phyloP scores from a whole-genome alignment of 805 yeast genomes.

The Saccharomycopsis sp. region DNA sequence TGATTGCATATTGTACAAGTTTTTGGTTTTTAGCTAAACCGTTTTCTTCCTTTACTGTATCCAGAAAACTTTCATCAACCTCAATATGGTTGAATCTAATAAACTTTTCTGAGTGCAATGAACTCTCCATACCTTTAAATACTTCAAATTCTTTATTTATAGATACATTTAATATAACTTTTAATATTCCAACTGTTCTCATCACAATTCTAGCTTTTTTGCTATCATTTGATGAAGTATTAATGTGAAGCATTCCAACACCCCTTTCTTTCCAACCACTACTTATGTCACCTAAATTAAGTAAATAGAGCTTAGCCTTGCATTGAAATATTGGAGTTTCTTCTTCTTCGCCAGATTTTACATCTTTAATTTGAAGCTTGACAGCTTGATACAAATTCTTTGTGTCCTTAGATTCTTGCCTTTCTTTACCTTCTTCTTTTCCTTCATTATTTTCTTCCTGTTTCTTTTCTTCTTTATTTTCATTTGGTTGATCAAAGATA shows the following conservation, averaged over 20 bases:
- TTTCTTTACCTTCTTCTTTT: slow-evolving; percentile 22
- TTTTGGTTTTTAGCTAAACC: slow-evolving; percentile 37
- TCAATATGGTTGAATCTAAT: slow-evolving; percentile 66
- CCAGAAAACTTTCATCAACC: slow-evolving; percentile 3
- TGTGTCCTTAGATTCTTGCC: slow-evolving; percentile 6
- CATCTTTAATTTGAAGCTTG: slow-evolving; percentile 50
- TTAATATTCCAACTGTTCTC: slow-evolving; percentile 82
- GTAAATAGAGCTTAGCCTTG: slow-evolving; percentile 71
- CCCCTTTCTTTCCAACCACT: slow-evolving; percentile 97
- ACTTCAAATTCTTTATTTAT: slow-evolving; percentile 50
- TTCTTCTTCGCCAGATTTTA: slow-evolving; percentile 85
- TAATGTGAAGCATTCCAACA: slow-evolving; percentile 78
- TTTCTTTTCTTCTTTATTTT: slow-evolving; percentile 20
- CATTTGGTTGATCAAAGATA: slow-evolving; percentile 39
- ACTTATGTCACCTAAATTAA: slow-evolving; percentile 56
- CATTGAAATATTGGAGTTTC: slow-evolving; percentile 64
- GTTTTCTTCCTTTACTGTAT: not conserved
- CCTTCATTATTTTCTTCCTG: slow-evolving; percentile 28
- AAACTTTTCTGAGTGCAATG: slow-evolving; percentile 77
- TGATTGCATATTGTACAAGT: slow-evolving; percentile 80
- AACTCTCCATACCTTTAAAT: slow-evolving; percentile 77
- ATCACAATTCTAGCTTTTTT: slow-evolving; percentile 64
- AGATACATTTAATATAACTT: slow-evolving; percentile 75
- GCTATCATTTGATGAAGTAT: slow-evolving; percentile 28
- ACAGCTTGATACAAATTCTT: slow-evolving; percentile 46